Conservation (phyloP, 257 asterid genomes). For the Solanum chiquidenum region DNA sequence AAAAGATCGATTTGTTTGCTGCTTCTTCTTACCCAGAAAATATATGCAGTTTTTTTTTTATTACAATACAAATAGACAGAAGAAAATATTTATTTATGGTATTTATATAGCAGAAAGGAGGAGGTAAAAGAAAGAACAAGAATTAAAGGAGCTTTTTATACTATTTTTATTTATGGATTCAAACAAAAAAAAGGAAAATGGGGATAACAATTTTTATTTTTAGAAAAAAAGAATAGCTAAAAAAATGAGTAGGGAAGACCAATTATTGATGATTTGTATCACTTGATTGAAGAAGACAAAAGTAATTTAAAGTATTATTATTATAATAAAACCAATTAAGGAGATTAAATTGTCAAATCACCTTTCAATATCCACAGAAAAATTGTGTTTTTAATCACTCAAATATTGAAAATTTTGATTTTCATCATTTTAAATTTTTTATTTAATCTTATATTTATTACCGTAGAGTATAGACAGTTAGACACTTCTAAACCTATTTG, state of each 20-base stretch:
- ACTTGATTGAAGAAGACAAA: neutral
- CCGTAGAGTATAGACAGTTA: no score
- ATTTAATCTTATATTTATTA: neutral
- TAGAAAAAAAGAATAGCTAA: neutral
- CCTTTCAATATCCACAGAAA: neutral
- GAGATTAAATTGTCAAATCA: neutral
- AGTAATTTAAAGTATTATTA: neutral
- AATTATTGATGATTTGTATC: neutral
- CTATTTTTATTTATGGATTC: neutral
- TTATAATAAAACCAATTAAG: neutral
- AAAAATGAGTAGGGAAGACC: neutral
- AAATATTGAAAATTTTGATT: neutral
- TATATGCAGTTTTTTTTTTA: neutral
- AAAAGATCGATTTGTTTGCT: neutral
- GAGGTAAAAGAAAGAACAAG: neutral
- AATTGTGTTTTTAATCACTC: neutral
- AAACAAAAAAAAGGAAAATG: neutral
- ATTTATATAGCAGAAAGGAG: neutral
- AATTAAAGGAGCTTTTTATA: neutral
- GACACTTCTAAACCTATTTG: neutral
- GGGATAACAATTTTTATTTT: neutral
- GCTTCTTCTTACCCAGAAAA: neutral
- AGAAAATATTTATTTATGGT: neutral
- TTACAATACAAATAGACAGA: neutral
- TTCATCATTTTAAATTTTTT: neutral